A percentile compares a stretch with the other conserved stretches of the same genome.
These are phyloP conservation scores for Trebouxia sp. DNA, from an alignment of 139 green algal species.

Conservation along the genomic window DNA sequence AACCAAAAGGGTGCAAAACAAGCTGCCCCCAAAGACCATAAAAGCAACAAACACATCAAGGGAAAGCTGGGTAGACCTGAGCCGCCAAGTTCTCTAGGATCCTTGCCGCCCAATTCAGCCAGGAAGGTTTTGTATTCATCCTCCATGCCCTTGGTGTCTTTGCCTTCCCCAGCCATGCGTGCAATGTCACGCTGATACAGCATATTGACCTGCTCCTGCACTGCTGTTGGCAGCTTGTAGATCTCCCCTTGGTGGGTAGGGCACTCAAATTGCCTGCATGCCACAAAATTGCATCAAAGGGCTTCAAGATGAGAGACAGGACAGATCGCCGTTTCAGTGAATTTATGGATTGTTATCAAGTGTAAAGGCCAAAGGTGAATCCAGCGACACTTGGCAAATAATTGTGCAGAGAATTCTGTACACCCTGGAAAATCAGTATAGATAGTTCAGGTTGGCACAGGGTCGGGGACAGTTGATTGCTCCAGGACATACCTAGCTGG, in stretches of 20 bases:
- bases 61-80: not conserved
- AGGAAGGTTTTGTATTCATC: slow-evolving; percentile 95
- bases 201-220: slow-evolving; percentile 75
- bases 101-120: slow-evolving; percentile 73
- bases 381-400: no score
- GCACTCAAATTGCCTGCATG: slow-evolving; percentile 64
- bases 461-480: no score
- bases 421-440: no score
- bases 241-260: slow-evolving; percentile 59
- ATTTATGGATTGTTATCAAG: no score
- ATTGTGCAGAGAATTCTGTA: no score
- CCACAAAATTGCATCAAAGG: no score
- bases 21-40: not conserved
- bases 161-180: slow-evolving; percentile 32
- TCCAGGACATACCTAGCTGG: no score
- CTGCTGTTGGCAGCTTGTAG: slow-evolving; percentile 76
- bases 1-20: no score
- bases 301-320: no score
- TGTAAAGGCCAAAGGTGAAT: no score
- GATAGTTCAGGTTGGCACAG: no score
- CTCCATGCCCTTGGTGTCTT: slow-evolving; percentile 57
- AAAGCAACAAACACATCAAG: not conserved
- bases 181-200: slow-evolving; percentile 69
- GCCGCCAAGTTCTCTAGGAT: slow-evolving; percentile 13
- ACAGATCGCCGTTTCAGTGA: no score